Evolutionary conservation across 1,139 yeast genomes (phyloP), one percentile per base, ranked within the genome.

Genomic region (Geotrichum histeridarum): DNA sequence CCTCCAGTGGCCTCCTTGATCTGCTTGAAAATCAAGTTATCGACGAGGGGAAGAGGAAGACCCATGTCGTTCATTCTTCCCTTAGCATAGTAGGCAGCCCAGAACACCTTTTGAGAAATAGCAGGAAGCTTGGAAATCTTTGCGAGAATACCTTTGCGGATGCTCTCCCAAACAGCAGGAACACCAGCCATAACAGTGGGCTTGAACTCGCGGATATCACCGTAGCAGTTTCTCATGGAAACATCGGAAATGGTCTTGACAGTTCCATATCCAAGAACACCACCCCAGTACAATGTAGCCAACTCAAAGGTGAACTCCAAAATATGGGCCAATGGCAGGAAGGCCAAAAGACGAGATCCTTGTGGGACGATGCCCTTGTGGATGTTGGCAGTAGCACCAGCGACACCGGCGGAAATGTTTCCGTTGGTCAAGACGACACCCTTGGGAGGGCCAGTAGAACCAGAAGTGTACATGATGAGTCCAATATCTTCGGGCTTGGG

Each of bases 161-260:
- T 89, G 33, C 86, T 80, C 76, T 93, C 99, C 96, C 97, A 94
- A 54, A 93, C 98, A 1, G 99, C 96, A 14, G 99, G 98, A 55
- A 94, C 99, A 70, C 96, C 99, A 61, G 90, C 96, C 96, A 93
- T 88, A 62, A 93, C 73, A 9, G 96, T 86, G 58, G 99, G 99
- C 70, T 81, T 79, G 73, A 89, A 88, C 67, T 86, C 90, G 57
- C 80, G 80, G 74, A 93, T 81, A 70, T 93, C 99, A 64, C 96
- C 93, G 57, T 80, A 74, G 75, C 96, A 90, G 73, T 93, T 86
- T 67, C 81, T 84, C 67, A 87, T 82, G 4, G 95, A 87, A 1
- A 78, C 76, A 61, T 87, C 95, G 30, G 95, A 83, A 61, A 94
- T 77, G 33, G 99, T 93, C 74, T 91, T 90, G 61, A 93, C 97